A percentile compares a stretch with the other conserved stretches of the same genome.
phyloP scores from a whole-genome alignment of 2,329 filamentous ascomycete genomes.

The Blumeria graminis region DNA sequence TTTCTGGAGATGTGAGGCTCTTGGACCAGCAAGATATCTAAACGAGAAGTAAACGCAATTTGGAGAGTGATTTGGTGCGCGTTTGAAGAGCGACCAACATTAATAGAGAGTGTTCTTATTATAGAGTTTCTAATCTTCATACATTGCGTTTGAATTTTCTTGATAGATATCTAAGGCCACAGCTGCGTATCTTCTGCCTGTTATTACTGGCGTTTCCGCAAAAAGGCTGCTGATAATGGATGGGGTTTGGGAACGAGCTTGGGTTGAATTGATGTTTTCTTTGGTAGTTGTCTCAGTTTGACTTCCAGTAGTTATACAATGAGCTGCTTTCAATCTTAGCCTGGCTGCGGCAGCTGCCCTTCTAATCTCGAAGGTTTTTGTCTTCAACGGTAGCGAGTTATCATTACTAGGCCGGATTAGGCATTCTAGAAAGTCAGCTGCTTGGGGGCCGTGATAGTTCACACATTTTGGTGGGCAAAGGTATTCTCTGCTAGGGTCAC shows the following conservation, averaged over 20 bases:
- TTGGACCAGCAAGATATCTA: slow-evolving; percentile 1
- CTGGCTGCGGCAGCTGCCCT: neutral
- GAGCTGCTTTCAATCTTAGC: neutral
- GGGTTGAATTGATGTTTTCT: no score
- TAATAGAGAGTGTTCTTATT: neutral
- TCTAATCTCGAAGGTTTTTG: no score
- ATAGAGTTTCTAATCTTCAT: neutral
- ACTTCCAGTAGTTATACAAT: neutral
- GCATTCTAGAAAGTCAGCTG: neutral
- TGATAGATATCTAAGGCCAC: neutral
- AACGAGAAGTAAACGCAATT: neutral
- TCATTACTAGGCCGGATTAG: neutral
- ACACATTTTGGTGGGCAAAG: neutral
- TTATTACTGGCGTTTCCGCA: no score
- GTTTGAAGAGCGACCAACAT: neutral
- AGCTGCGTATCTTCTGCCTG: neutral
- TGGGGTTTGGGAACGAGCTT: neutral
- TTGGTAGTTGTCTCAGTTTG: neutral
- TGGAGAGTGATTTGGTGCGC: neutral
- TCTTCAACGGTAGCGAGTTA: neutral
- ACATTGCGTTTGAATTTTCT: neutral
- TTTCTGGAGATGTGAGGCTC: neutral
- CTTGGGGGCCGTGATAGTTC: neutral
- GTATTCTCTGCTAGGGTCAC: neutral
- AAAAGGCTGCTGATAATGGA: neutral